A percentile compares a stretch with the other conserved stretches of the same genome.
phyloP scores from a whole-genome alignment of 2,329 filamentous ascomycete genomes.

The Ramularia endophylla region DNA sequence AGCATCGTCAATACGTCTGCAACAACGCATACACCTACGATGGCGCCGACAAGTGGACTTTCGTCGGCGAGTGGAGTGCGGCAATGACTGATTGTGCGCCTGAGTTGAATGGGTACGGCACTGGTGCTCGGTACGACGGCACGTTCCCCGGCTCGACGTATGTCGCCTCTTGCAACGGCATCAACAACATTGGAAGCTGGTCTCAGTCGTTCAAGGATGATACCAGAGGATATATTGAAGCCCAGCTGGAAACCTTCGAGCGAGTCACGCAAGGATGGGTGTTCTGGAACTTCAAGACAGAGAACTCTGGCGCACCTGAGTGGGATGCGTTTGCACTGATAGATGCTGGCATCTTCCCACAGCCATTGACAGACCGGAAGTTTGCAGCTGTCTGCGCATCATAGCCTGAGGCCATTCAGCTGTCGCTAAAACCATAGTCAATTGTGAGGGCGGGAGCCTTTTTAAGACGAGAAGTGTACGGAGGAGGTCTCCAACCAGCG shows the following conservation, averaged over 20 bases:
- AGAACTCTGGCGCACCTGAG: conserved; percentile 37
- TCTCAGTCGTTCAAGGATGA: conserved; percentile 40
- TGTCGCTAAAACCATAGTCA: no score
- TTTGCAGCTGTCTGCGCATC: conserved; percentile 27
- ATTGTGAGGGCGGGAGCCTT: no score
- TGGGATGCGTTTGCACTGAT: conserved; percentile 49
- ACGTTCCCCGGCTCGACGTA: conserved; percentile 42
- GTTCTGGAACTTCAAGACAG: conserved; percentile 57
- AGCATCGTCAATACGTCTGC: conserved; percentile 55
- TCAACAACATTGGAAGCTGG: conserved; percentile 46
- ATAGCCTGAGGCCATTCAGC: no score
- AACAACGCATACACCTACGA: conserved; percentile 44
- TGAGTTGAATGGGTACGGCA: conserved; percentile 48
- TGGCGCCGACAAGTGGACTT: conserved; percentile 56
- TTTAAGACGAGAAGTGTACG: no score
- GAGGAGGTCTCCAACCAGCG: no score
- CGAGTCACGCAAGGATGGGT: conserved; percentile 48
- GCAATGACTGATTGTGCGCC: conserved; percentile 58
- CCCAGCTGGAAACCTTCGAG: conserved; percentile 50
- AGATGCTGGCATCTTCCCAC: conserved; percentile 48
- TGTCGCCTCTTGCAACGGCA: conserved; percentile 51
- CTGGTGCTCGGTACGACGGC: conserved; percentile 57
- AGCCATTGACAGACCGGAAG: conserved; percentile 31
- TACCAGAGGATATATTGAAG: conserved; percentile 48
- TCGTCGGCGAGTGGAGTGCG: conserved; percentile 64